phyloP scores from a whole-genome alignment of 352 stramenopile genomes.

The Phytophthora syringae region DNA sequence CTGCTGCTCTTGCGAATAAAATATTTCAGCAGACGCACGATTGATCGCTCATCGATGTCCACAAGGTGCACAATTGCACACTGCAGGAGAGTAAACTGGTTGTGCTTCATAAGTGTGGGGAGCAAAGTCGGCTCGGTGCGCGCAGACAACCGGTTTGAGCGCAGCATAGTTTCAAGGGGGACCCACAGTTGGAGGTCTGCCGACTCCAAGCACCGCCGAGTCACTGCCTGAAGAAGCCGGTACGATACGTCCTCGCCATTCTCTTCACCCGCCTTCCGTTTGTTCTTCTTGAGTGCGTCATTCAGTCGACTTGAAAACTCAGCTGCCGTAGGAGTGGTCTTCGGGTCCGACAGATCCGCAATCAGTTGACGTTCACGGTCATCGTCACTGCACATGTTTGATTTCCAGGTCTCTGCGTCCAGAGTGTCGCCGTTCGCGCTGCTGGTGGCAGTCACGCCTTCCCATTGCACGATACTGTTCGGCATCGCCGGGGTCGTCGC shows the following conservation, averaged over 20 bases:
- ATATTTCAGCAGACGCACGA: constrained; percentile 77
- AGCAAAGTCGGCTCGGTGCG: constrained; percentile 69
- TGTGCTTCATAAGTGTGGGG: constrained; percentile 67
- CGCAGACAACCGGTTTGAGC: constrained; percentile 65
- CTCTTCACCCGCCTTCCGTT: constrained; percentile 25
- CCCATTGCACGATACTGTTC: constrained; percentile 56
- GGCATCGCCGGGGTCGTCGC: constrained; percentile 40
- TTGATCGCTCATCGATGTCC: constrained; percentile 79
- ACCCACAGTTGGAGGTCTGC: constrained; percentile 60
- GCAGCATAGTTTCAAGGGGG: constrained; percentile 57
- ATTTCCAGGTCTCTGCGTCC: constrained; percentile 55
- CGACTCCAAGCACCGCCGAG: constrained; percentile 64
- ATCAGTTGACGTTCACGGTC: constrained; percentile 63
- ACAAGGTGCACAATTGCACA: constrained; percentile 65
- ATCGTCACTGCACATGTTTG: constrained; percentile 53
- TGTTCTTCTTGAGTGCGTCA: constrained; percentile 41
- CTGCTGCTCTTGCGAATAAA: constrained; percentile 70
- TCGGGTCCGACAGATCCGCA: constrained; percentile 51
- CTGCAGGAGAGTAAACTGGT: constrained; percentile 73
- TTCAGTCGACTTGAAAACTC: constrained; percentile 63
- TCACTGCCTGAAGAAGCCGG: constrained; percentile 64
- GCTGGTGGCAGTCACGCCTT: constrained; percentile 36
- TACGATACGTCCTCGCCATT: constrained; percentile 47
- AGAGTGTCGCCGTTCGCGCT: constrained; percentile 37
- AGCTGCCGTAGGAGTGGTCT: constrained; percentile 41